Conservation (phyloP, 768 basidiomycete genomes). For the Pisolithus tinctorius region DNA sequence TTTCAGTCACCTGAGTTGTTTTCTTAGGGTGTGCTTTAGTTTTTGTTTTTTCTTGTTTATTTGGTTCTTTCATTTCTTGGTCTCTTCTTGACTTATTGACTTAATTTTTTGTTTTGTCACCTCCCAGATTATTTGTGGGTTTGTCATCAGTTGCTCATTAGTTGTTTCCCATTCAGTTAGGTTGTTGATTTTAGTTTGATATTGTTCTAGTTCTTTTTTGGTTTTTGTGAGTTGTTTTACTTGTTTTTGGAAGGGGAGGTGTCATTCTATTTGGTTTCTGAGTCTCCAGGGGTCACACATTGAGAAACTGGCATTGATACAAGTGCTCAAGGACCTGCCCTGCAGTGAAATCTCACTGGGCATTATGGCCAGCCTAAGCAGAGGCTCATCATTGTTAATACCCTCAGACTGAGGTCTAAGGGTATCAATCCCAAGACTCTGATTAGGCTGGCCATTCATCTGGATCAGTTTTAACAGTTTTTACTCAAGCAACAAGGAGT, state of each 20-base stretch:
- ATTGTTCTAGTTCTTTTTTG: background rate
- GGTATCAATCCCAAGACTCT: too few relatives aligned
- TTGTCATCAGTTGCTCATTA: background rate
- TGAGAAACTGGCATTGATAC: too few relatives aligned
- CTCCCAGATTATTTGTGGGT: background rate
- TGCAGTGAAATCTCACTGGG: too few relatives aligned
- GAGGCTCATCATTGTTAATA: too few relatives aligned
- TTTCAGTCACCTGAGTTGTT: background rate
- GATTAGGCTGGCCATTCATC: too few relatives aligned
- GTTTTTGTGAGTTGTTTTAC: background rate
- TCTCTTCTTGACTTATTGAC: background rate
- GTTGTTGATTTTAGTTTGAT: background rate
- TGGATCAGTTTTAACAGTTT: too few relatives aligned
- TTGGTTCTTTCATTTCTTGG: background rate
- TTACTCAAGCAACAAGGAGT: too few relatives aligned
- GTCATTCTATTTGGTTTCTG: background rate
- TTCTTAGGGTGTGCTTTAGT: background rate
- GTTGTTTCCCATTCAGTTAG: too few relatives aligned
- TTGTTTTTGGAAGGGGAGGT: background rate
- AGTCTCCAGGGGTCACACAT: background rate
- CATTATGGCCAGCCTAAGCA: too few relatives aligned
- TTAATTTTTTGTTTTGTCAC: background rate
- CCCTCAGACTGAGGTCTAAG: too few relatives aligned
- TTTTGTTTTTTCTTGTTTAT: background rate
- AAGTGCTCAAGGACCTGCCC: too few relatives aligned